phyloP scores from a whole-genome alignment of 129 eudicot species.

The Flaveria brownii region DNA sequence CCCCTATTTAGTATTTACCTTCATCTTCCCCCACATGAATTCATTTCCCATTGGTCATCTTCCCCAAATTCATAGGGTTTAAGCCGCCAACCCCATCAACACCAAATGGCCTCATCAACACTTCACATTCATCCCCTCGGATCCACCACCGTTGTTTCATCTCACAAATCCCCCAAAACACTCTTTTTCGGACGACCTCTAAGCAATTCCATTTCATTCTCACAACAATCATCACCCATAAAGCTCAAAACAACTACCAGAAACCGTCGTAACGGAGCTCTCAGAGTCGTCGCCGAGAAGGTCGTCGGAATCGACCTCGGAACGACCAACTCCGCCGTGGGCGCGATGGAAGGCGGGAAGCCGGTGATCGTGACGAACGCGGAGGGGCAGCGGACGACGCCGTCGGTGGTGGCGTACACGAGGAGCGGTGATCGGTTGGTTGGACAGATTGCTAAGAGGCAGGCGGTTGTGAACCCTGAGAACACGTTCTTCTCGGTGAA shows the following conservation, averaged over 20 bases:
- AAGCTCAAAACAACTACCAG: conserved; percentile 33
- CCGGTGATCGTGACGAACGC: conserved; percentile 86
- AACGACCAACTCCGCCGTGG: conserved; percentile 91
- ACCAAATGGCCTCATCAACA: conserved; percentile 59
- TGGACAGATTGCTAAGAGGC: conserved; percentile 95
- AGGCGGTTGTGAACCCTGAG: conserved; percentile 95
- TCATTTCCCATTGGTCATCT: conserved; percentile 22
- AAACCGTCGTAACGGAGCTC: conserved; percentile 21
- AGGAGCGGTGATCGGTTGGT: conserved; percentile 84
- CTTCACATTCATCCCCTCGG: conserved; percentile 62
- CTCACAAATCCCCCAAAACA: conserved; percentile 36
- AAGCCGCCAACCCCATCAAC: conserved; percentile 22
- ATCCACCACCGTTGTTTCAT: conserved; percentile 29
- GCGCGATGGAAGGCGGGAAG: conserved; percentile 97
- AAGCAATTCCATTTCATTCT: conserved; percentile 34
- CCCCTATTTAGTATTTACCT: conserved; percentile 16
- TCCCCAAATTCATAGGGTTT: conserved; percentile 42
- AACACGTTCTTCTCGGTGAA: conserved; percentile 85
- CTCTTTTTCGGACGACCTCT: conserved; percentile 50
- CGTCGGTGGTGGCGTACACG: conserved; percentile 93
- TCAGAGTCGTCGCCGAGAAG: conserved; percentile 72
- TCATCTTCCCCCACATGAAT: background rate
- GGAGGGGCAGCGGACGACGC: conserved; percentile 94
- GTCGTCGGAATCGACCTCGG: conserved; percentile 95
- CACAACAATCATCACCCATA: conserved; percentile 27